These are phyloP conservation scores for Dittrichia graveolens DNA, from an alignment of 129 eudicot genomes.

Conservation along the genomic window DNA sequence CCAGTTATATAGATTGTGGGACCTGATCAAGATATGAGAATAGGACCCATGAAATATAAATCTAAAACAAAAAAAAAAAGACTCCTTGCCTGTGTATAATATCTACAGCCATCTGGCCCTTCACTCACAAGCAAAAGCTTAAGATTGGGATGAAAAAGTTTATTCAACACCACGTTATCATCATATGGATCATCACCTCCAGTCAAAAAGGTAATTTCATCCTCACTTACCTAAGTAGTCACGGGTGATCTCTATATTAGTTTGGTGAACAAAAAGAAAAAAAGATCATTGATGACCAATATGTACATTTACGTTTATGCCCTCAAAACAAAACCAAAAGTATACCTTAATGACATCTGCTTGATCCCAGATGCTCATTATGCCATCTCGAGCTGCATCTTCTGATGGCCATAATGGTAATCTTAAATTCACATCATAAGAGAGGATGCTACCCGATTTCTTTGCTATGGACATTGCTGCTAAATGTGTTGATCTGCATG, in stretches of 20 bases:
- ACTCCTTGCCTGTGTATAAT: slow-evolving; percentile 53
- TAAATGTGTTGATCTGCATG: slow-evolving; percentile 61
- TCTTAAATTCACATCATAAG: slow-evolving; percentile 62
- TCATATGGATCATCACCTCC: slow-evolving; percentile 43
- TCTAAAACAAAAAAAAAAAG: background rate
- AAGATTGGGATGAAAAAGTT: slow-evolving; percentile 56
- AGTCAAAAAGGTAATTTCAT: slow-evolving; percentile 58
- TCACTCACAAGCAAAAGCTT: slow-evolving; percentile 65
- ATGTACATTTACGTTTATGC: slow-evolving; percentile 5
- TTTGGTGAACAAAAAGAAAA: background rate
- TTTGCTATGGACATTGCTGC: slow-evolving; percentile 62
- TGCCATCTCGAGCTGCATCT: slow-evolving; percentile 55
- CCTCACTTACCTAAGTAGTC: slow-evolving; percentile 48
- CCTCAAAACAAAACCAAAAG: too few relatives aligned
- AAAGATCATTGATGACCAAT: background rate
- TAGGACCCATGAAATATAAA: slow-evolving; percentile 1
- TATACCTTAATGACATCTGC: slow-evolving; percentile 65
- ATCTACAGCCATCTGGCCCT: slow-evolving; percentile 62
- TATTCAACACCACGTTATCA: slow-evolving; percentile 47
- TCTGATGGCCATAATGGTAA: slow-evolving; percentile 67
- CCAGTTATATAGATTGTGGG: too few relatives aligned
- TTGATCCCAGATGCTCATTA: slow-evolving; percentile 69
- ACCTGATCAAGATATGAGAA: too few relatives aligned
- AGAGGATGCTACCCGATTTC: slow-evolving; percentile 56
- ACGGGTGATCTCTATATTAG: background rate